These are phyloP conservation scores for Gymnopus androsaceus DNA, from an alignment of 1,284 basidiomycete species.

Conservation along the genomic window DNA sequence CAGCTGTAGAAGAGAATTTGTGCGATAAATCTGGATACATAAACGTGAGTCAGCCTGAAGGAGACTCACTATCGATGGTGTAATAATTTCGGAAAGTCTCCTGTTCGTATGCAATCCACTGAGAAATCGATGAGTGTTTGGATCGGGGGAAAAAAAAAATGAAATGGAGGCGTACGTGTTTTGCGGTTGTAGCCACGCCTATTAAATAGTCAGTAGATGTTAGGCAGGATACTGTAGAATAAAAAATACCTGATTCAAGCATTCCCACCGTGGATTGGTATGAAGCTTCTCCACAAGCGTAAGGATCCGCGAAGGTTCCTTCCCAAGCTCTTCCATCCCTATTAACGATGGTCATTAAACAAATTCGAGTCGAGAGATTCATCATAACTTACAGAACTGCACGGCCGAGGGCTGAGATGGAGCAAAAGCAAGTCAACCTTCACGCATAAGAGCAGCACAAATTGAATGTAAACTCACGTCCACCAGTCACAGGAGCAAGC, in stretches of 20 bases:
- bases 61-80: too few relatives aligned
- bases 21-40: too few relatives aligned
- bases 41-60: too few relatives aligned
- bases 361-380: background rate
- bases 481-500: constrained; percentile 11
- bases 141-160: background rate
- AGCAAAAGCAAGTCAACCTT: too few relatives aligned
- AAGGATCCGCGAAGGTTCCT: constrained; percentile 51
- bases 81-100: constrained; percentile 19
- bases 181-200: constrained; percentile 46
- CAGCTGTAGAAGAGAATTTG: background rate
- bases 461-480: constrained; percentile 1
- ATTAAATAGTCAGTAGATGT: too few relatives aligned
- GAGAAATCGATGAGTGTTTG: background rate
- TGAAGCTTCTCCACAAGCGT: constrained; percentile 44
- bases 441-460: too few relatives aligned
- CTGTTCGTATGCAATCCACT: constrained; percentile 11
- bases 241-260: constrained; percentile 46
- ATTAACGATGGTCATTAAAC: background rate
- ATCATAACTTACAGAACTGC: background rate
- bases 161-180: constrained; percentile 24
- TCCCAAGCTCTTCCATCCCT: constrained; percentile 40
- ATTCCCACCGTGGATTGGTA: constrained; percentile 46
- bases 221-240: too few relatives aligned
- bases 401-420: background rate